phyloP scores from a whole-genome alignment of 2,329 filamentous ascomycete genomes.

The Trichoderma polysporum region DNA sequence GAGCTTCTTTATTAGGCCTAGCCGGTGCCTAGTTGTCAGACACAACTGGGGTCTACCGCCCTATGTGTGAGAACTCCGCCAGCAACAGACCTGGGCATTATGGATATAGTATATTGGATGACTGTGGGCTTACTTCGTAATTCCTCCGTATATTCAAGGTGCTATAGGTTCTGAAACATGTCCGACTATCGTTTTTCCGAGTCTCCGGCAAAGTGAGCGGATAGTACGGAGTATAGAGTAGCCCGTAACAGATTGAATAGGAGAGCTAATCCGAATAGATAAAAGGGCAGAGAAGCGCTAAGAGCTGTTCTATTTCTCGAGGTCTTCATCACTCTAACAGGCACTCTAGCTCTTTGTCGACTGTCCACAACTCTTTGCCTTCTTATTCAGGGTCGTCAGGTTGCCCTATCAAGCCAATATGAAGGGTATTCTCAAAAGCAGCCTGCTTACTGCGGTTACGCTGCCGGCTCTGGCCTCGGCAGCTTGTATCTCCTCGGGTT shows the following conservation, averaged over 20 bases:
- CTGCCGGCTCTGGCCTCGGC: slow-evolving; percentile 8
- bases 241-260: not conserved
- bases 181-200: not conserved
- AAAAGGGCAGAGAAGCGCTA: not conserved
- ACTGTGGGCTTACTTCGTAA: slow-evolving; percentile 3
- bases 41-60: not conserved
- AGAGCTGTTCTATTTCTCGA: not conserved
- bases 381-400: not conserved
- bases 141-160: not conserved
- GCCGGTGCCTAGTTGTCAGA: not conserved
- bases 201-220: not conserved
- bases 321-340: not conserved
- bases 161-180: slow-evolving; percentile 4
- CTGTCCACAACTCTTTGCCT: not conserved
- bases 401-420: not conserved
- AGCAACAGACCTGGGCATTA: slow-evolving; percentile 4
- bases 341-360: not conserved
- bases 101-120: slow-evolving; percentile 10
- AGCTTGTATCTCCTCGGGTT: slow-evolving; percentile 26
- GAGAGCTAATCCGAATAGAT: not conserved
- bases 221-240: not conserved
- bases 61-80: not conserved
- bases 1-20: slow-evolving; percentile 16
- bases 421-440: slow-evolving; percentile 1
- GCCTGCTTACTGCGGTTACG: slow-evolving; percentile 5